A percentile compares a stretch with the other conserved stretches of the same genome.
Conservation (phyloP, 306 rosid species). For the Carpinus viminea region DNA sequence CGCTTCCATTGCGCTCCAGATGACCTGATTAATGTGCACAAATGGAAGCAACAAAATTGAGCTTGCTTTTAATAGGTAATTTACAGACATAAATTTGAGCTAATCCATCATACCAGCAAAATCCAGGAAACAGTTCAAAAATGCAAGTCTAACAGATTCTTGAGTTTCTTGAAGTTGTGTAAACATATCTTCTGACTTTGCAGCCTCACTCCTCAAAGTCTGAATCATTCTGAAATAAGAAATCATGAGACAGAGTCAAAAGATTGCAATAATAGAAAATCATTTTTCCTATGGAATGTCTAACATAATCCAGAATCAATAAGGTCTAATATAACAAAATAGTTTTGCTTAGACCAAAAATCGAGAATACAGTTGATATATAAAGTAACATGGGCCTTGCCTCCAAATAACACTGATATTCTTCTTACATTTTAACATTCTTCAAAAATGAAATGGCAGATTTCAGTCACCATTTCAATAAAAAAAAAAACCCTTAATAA, state of each 20-base stretch:
- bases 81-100: constrained; percentile 20
- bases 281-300: not conserved
- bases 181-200: constrained; percentile 85
- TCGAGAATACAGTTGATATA: not conserved
- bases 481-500: not conserved
- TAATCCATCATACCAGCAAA: constrained; percentile 79
- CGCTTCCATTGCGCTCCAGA: constrained; percentile 77
- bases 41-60: constrained; percentile 29
- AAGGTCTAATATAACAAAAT: not conserved
- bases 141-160: constrained; percentile 94
- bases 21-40: constrained; percentile 54
- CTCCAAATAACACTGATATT: not conserved
- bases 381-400: not conserved
- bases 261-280: not conserved
- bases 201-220: constrained; percentile 76
- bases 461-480: constrained; percentile 5
- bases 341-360: not conserved
- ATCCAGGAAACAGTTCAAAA: constrained; percentile 90
- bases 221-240: constrained; percentile 72
- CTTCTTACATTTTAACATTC: not conserved
- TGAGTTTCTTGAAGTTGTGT: constrained; percentile 86
- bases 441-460: not conserved
- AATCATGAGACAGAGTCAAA: constrained; percentile 29
- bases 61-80: constrained; percentile 10
- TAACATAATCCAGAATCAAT: not conserved